Conservation (phyloP, 352 stramenopile species). For the Thraustochytrium sp. region DNA sequence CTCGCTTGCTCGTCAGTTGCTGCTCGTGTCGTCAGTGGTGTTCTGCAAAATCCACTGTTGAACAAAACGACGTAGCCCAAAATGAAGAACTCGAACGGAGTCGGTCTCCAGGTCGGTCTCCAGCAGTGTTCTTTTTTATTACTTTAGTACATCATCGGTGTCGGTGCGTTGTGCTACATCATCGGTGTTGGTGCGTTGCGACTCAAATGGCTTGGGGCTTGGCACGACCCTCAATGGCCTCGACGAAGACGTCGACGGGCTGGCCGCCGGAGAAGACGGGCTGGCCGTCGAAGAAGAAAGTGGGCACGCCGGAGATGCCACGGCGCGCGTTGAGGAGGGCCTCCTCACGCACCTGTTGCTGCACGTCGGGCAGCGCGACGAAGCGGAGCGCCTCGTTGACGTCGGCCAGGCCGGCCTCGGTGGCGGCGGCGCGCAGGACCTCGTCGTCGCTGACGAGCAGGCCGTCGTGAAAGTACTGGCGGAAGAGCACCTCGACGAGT, state of each 20-base stretch:
- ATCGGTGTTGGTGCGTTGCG: too few relatives aligned
- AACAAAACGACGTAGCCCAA: too few relatives aligned
- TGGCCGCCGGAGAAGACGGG: neutral
- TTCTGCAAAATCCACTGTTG: too few relatives aligned
- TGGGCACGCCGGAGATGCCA: neutral
- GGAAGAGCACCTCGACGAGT: constrained; percentile 5
- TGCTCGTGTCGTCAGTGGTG: too few relatives aligned
- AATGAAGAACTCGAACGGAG: too few relatives aligned
- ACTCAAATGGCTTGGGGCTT: too few relatives aligned
- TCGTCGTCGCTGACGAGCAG: neutral
- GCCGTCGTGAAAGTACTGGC: neutral
- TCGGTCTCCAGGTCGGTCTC: too few relatives aligned
- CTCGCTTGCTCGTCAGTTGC: too few relatives aligned
- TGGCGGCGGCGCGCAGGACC: neutral
- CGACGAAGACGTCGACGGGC: neutral
- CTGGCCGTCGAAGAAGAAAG: neutral
- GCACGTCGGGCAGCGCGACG: neutral
- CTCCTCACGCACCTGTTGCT: neutral
- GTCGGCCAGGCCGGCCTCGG: neutral
- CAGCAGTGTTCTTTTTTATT: too few relatives aligned
- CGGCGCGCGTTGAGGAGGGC: neutral
- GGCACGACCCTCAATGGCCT: too few relatives aligned
- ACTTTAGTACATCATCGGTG: too few relatives aligned
- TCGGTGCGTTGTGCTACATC: too few relatives aligned
- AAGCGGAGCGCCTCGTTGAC: neutral